A percentile compares a stretch with the other conserved stretches of the same genome.
Evolutionary conservation across 371 early-diverging fungal genomes (phyloP).

Genomic region (Haplosporangium sp.): DNA sequence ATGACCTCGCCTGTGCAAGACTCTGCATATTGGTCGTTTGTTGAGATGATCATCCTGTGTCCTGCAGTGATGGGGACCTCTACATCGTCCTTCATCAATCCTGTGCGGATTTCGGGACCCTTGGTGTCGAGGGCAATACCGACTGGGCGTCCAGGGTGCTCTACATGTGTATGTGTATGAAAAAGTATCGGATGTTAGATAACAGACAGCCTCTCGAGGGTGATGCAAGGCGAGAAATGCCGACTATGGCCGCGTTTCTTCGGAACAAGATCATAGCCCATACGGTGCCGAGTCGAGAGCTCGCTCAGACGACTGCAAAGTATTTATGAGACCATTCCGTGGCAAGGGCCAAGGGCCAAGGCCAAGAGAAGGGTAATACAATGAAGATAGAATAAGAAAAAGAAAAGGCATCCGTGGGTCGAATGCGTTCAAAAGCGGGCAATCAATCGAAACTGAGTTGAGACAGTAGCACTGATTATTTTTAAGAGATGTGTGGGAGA

Average conservation of each 20-base stretch:
- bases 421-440: not conserved
- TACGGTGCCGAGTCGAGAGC: too few relatives aligned
- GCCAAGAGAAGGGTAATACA: not conserved
- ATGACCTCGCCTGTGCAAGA: constrained; percentile 76
- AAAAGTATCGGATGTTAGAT: too few relatives aligned
- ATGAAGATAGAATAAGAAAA: not conserved
- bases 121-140: constrained; percentile 91
- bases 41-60: constrained; percentile 87
- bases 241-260: too few relatives aligned
- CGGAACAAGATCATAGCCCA: too few relatives aligned
- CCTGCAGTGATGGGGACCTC: constrained; percentile 74
- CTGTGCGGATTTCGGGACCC: constrained; percentile 88
- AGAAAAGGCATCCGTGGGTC: not conserved
- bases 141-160: constrained; percentile 73
- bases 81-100: constrained; percentile 71
- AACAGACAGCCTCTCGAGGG: too few relatives aligned
- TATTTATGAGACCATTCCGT: too few relatives aligned
- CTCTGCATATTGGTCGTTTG: constrained; percentile 72
- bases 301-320: too few relatives aligned
- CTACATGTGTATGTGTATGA: too few relatives aligned
- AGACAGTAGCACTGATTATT: not conserved
- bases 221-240: too few relatives aligned
- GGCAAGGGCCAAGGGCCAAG: too few relatives aligned
- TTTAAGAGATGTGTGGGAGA: not conserved
- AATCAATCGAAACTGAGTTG: not conserved